Conservation (phyloP, 352 stramenopile species). For the Phytopythium chamaehyphon region DNA sequence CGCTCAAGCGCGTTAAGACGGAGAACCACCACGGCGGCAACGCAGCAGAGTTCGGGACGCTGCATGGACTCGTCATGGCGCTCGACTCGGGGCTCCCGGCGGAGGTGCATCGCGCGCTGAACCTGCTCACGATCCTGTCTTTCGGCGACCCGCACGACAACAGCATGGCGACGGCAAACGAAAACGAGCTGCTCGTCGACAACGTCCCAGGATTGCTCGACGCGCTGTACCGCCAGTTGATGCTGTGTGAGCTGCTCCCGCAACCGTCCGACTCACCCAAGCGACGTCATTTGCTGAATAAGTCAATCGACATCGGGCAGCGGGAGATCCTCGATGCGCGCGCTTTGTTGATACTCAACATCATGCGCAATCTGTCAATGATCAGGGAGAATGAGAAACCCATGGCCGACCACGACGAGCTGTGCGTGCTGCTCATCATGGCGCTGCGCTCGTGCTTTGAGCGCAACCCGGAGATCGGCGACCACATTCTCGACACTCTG, state of each 20-base stretch:
- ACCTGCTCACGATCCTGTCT: constrained; percentile 69
- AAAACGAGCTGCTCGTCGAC: constrained; percentile 62
- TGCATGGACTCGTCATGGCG: constrained; percentile 68
- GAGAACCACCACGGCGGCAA: constrained; percentile 12
- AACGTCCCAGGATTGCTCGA: constrained; percentile 70
- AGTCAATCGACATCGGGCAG: constrained; percentile 31
- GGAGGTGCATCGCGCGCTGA: constrained; percentile 56
- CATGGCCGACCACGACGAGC: constrained; percentile 58
- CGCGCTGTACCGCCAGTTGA: constrained; percentile 67
- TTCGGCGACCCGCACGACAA: constrained; percentile 41
- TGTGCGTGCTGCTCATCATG: constrained; percentile 63
- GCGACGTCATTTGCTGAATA: constrained; percentile 40
- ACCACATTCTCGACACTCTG: constrained; percentile 73
- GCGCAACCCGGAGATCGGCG: constrained; percentile 44
- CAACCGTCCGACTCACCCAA: constrained; percentile 6
- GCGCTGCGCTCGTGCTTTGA: constrained; percentile 35
- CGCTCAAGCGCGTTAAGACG: constrained; percentile 65
- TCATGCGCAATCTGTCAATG: constrained; percentile 75
- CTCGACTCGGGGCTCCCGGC: constrained; percentile 58
- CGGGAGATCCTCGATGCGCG: constrained; percentile 53
- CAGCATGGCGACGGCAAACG: constrained; percentile 21
- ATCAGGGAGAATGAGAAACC: constrained; percentile 65
- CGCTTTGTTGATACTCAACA: constrained; percentile 61
- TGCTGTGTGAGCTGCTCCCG: constrained; percentile 43
- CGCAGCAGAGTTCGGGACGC: constrained; percentile 43